Base-by-base conservation (phyloP, 805 yeast species). In the Myxozyma udenii region DNA sequence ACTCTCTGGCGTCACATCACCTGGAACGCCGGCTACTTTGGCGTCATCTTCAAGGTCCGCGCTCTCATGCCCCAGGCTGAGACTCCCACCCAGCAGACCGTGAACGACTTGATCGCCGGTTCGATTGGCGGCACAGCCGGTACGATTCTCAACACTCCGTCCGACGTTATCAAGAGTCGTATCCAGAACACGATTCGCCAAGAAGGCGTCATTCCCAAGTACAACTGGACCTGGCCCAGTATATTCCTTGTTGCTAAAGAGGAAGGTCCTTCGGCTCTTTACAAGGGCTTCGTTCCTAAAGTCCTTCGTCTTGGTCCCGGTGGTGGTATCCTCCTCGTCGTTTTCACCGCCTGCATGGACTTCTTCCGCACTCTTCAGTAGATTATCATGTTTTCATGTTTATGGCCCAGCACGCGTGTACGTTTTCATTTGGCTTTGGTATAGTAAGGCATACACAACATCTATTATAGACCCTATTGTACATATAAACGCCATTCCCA, bases 11-110 rank as follows among this genome's bases (percentile, higher is more conserved):
- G 99, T 78, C 98, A 93, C 69, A 80, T 87, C 54, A 74, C 81
- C 54, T 93, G 99, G 99, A 93, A 93, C 72, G 96, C 96, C 41
- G 98, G 98, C 53, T 93, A 93, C 74, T 93, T 93, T 68, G 98
- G 98, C 59, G 80, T 85, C 62, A 93, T 93, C 63, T 86, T 82
- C 80, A 95, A 88, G 74, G 83, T 88, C 50, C 81, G 95, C 70
- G 64, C 74, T 5, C 61, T 87, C 57, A 75, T 93, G 72, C 98
- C 98, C 62, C 74, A 78, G 68, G 87, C 96, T 40, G 77, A 80
- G 56, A 78, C 75, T 51, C 73, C 84, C 32, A 72, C 85, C 40
- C 85, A 85, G 66, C 83, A 88, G 74, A 87, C 95, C 43, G 70
- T 83, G 55, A 87, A 89, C 66, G 97, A 93, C 69, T 76, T 93